A percentile compares a stretch with the other conserved stretches of the same genome.
phyloP scores from a whole-genome alignment of 192 early-diverging fungal genomes.

The Umbelopsis ramanniana region DNA sequence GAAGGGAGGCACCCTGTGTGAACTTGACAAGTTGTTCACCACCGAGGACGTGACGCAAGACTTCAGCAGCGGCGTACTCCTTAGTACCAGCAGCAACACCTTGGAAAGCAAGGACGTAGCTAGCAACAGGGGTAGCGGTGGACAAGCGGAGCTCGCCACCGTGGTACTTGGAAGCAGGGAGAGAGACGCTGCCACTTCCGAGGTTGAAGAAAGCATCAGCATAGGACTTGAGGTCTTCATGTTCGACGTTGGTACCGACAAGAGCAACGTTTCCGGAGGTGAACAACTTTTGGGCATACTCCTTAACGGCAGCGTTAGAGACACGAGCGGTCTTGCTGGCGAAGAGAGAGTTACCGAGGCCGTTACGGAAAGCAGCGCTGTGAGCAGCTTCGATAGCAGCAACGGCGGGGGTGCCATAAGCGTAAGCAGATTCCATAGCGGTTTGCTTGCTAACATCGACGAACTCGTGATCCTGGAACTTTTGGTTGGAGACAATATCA shows the following conservation, averaged over 20 bases:
- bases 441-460: conserved; percentile 66
- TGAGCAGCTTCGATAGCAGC: conserved; percentile 81
- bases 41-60: conserved; percentile 65
- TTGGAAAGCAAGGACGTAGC: conserved; percentile 86
- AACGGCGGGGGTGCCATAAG: conserved; percentile 66
- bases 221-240: conserved; percentile 69
- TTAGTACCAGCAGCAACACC: conserved; percentile 61
- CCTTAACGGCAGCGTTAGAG: conserved; percentile 70
- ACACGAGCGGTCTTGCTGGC: conserved; percentile 69
- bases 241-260: conserved; percentile 83
- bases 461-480: conserved; percentile 89
- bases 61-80: conserved; percentile 67
- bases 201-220: conserved; percentile 65
- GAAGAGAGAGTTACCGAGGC: conserved; percentile 95
- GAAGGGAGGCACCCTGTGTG: conserved; percentile 61
- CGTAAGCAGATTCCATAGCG: conserved; percentile 65
- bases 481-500: conserved; percentile 76
- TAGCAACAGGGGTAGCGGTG: conserved; percentile 48
- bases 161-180: conserved; percentile 65
- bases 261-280: conserved; percentile 77
- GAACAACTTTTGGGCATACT: conserved; percentile 75
- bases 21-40: conserved; percentile 67
- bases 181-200: conserved; percentile 41
- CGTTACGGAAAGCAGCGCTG: conserved; percentile 88
- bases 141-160: conserved; percentile 89